A percentile compares a stretch with the other conserved stretches of the same genome.
Conservation (phyloP, 1,284 basidiomycete genomes). For the Cryptococcus sp. region DNA sequence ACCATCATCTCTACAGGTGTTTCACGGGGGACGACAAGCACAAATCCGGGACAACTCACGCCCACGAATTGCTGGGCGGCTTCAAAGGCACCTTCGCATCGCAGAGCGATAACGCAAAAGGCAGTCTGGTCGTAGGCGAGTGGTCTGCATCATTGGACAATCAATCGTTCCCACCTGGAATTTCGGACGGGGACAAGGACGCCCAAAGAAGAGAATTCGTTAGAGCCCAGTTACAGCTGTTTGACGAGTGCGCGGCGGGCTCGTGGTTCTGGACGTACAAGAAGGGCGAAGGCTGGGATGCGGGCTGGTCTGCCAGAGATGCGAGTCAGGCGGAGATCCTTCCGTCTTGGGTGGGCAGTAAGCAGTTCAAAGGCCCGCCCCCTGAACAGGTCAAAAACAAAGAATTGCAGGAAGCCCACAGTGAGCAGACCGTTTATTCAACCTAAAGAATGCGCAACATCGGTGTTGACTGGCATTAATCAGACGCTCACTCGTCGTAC, state of each 20-base stretch:
- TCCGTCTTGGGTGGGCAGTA: slow-evolving; percentile 58
- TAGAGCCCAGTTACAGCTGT: slow-evolving; percentile 68
- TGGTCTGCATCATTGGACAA: slow-evolving; percentile 80
- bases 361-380: slow-evolving; percentile 30
- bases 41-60: slow-evolving; percentile 64
- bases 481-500: slow-evolving; percentile 62
- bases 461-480: not conserved
- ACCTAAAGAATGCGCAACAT: not conserved
- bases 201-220: slow-evolving; percentile 61
- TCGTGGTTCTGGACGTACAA: slow-evolving; percentile 90
- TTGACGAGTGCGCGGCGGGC: slow-evolving; percentile 68
- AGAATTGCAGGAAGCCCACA: slow-evolving; percentile 54
- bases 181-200: slow-evolving; percentile 57
- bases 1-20: slow-evolving; percentile 85
- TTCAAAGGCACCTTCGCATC: slow-evolving; percentile 26
- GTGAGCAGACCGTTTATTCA: slow-evolving; percentile 46
- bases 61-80: slow-evolving; percentile 42
- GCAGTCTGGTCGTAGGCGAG: slow-evolving; percentile 75
- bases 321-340: slow-evolving; percentile 67
- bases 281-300: slow-evolving; percentile 69
- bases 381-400: slow-evolving; percentile 51
- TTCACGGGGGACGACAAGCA: slow-evolving; percentile 59
- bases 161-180: slow-evolving; percentile 59
- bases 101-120: slow-evolving; percentile 53
- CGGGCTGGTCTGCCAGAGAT: slow-evolving; percentile 75